A percentile compares a stretch with the other conserved stretches of the same genome.
Evolutionary conservation across 2,329 filamentous ascomycete genomes (phyloP).

Genomic region (Claviceps africana): DNA sequence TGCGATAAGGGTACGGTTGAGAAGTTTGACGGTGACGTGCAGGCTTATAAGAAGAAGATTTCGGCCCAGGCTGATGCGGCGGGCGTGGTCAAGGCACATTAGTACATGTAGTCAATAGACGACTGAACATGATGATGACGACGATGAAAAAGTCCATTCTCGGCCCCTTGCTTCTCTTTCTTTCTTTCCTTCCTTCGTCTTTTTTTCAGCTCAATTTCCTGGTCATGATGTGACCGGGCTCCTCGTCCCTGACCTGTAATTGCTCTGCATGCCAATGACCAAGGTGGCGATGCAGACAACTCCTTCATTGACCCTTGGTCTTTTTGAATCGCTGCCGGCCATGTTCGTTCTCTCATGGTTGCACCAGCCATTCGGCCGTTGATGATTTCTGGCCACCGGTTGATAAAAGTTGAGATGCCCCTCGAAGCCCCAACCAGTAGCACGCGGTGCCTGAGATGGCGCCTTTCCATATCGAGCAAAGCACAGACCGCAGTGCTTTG

Average conservation of each 20-base stretch:
- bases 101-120: not conserved
- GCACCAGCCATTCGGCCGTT: too few species aligned
- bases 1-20: conserved; percentile 89
- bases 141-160: not conserved
- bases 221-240: not conserved
- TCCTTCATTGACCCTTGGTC: too few species aligned
- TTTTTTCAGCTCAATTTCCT: not conserved
- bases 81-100: conserved; percentile 65
- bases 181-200: not conserved
- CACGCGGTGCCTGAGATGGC: conserved; percentile 2
- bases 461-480: conserved; percentile 16
- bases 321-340: too few species aligned
- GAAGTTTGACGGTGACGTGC: conserved; percentile 90
- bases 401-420: too few species aligned
- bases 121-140: not conserved
- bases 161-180: not conserved
- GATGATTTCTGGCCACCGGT: too few species aligned
- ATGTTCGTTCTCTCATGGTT: too few species aligned
- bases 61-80: conserved; percentile 74
- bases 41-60: conserved; percentile 96
- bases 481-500: conserved; percentile 14
- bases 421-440: not conserved
- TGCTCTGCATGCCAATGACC: too few species aligned
- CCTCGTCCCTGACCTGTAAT: too few species aligned
- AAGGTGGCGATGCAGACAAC: too few species aligned